Base-by-base conservation (phyloP, 192 early-diverging fungal genomes). In the Podila clonocystis region DNA sequence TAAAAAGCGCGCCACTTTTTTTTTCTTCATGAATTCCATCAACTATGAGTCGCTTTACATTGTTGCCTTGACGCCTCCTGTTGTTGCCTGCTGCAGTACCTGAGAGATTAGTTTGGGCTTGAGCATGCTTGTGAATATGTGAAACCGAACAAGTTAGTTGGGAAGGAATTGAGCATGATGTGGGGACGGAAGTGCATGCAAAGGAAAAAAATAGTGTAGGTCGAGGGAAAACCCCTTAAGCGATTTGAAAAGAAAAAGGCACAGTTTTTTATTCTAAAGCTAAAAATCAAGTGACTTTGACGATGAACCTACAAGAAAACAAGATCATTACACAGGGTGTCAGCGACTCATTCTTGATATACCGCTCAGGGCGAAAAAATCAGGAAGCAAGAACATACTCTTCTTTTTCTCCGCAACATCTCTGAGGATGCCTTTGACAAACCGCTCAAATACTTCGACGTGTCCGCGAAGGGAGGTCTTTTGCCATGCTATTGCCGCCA, bases 381-480 rank as follows among this genome's bases (percentile, higher is more conserved):
- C 9, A 6, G 0, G 13, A 41, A 41, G 38, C 9, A 41, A 41
- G 13, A 61, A 66, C 82, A 75, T 82, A 85, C 87, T 85, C 84
- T 74, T 60, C 63, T 84, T 84, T 31, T 63, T 72, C 2, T 67
- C 67, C 8, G 61, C 49, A 20, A 64, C 60, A n/a, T 90, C 88
- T 2, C 62, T 70, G 11, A 79, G 50, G 41, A 89, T 73, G 4
- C 65, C 78, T 29, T 87, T 73, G 22, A 94, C 90, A 82, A 95
- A 94, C 29, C 85, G 72, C 17, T 93, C 88, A 84, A 95, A 95
- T 4, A 87, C 65, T 41, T 89, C 85, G 0, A 93, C 85, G 61
- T 93, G 85, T 30, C 74, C 74, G 13, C 82, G 82, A 31, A 95
- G 85, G 0, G 91, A 90, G 1, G 87, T 87, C 70, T 91, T 84